These are phyloP conservation scores for Akebia trifoliata DNA, from an alignment of 164 flowering plant species.

Conservation along the genomic window DNA sequence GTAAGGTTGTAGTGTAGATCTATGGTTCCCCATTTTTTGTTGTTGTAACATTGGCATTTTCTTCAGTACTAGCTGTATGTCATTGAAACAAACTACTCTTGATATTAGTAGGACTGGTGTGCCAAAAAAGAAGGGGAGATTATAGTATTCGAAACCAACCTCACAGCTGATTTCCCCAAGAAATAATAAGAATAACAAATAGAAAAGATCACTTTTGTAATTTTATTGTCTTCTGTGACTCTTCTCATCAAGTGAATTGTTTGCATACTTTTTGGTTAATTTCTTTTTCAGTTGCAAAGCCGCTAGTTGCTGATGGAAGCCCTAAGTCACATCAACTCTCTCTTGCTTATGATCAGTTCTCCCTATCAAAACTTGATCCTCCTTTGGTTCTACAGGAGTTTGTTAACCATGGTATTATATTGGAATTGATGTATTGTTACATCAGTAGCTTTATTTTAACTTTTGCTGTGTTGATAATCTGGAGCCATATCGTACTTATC, in stretches of 20 bases:
- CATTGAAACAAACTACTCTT: too few relatives aligned
- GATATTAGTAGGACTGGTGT: too few relatives aligned
- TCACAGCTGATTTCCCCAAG: not conserved
- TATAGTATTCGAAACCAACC: not conserved
- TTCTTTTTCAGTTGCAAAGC: constrained; percentile 80
- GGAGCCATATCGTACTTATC: not conserved
- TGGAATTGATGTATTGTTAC: not conserved
- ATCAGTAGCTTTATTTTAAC: not conserved
- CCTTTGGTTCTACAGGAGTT: constrained; percentile 97
- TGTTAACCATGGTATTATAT: constrained; percentile 79
- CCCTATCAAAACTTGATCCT: constrained; percentile 78
- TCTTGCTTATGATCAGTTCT: constrained; percentile 79
- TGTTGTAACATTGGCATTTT: too few relatives aligned
- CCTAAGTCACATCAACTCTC: constrained; percentile 88
- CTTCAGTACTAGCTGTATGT: not conserved
- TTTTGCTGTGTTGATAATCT: not conserved
- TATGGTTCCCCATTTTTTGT: too few relatives aligned
- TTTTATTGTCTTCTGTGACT: not conserved
- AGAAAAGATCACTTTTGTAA: not conserved
- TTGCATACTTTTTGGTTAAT: not conserved
- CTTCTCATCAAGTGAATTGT: not conserved
- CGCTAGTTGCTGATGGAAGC: constrained; percentile 75
- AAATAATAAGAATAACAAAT: too few relatives aligned
- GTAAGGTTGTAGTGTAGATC: constrained; percentile 25
- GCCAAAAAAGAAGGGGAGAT: too few relatives aligned